These are phyloP conservation scores for Gossypium schwendimanii DNA, from an alignment of 441 rosid genomes.

Conservation along the genomic window DNA sequence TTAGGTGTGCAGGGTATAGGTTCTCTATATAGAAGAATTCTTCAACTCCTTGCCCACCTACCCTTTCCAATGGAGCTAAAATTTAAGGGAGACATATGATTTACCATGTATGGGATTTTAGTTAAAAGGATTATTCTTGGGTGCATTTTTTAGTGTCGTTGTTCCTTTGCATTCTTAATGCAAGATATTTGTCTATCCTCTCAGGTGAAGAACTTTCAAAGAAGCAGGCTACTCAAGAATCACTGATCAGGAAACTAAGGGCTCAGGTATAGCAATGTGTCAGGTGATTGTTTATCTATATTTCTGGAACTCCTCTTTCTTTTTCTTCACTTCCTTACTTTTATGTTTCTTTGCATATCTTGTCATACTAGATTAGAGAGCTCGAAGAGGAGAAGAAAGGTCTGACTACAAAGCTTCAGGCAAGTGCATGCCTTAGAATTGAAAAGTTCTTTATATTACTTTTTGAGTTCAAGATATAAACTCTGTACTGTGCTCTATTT, in stretches of 20 bases:
- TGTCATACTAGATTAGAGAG: slow-evolving; percentile 71
- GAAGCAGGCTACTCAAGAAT: slow-evolving; percentile 96
- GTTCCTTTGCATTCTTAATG: not conserved
- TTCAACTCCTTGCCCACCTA: not conserved
- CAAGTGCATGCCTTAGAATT: slow-evolving; percentile 29
- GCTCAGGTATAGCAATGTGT: slow-evolving; percentile 60
- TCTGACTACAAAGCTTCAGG: slow-evolving; percentile 89
- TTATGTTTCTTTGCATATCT: not conserved
- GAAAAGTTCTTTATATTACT: not conserved
- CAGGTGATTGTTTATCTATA: slow-evolving; percentile 12
- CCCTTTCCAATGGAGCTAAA: not conserved
- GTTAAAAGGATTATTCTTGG: not conserved
- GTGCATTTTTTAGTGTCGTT: not conserved
- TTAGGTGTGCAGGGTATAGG: not conserved
- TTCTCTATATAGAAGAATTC: not conserved
- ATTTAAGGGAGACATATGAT: not conserved
- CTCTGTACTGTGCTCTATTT: not conserved
- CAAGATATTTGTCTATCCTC: slow-evolving; percentile 17
- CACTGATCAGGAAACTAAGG: slow-evolving; percentile 87
- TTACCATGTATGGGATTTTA: not conserved
- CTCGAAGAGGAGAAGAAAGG: slow-evolving; percentile 98
- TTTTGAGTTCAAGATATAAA: not conserved
- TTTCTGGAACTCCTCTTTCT: slow-evolving; percentile 15
- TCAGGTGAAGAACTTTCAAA: slow-evolving; percentile 98
- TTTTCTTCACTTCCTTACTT: slow-evolving; percentile 18